phyloP scores from a whole-genome alignment of 225 moss, liverwort and hornwort species.

The Pleurozium schreberi region DNA sequence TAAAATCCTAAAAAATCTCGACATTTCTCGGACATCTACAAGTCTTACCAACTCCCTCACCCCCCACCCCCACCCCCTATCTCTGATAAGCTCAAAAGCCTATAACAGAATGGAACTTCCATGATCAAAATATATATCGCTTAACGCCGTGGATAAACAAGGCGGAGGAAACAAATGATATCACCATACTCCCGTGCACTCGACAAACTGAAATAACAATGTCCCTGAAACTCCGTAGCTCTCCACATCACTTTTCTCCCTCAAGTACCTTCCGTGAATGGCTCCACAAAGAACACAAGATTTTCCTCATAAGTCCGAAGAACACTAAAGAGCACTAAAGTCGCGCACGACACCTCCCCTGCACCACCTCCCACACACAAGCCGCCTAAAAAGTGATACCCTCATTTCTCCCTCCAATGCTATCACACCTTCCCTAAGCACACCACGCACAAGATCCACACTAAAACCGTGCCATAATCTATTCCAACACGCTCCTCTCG shows the following conservation, averaged over 20 bases:
- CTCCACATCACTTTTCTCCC: not conserved
- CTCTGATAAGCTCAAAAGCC: not conserved
- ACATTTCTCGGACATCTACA: not conserved
- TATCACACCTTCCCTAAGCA: not conserved
- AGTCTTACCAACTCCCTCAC: not conserved
- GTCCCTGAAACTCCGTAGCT: not conserved
- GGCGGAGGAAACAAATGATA: not conserved
- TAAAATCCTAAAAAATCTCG: not conserved
- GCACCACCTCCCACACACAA: not conserved
- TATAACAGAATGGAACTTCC: not conserved
- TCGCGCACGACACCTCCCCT: not conserved
- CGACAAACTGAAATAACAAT: not conserved
- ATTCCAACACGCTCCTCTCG: not conserved
- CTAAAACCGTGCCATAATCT: too few species aligned
- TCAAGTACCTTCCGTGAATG: not conserved
- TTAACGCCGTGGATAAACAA: not conserved
- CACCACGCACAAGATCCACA: not conserved
- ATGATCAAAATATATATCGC: not conserved
- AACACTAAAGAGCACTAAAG: not conserved
- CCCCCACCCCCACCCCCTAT: not conserved
- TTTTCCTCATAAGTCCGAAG: not conserved
- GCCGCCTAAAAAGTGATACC: not conserved
- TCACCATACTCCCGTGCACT: not conserved
- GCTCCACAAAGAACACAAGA: not conserved
- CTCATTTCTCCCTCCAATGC: not conserved